phyloP scores from a whole-genome alignment of 1,284 basidiomycete species.

The Agroathelia rolfsii region DNA sequence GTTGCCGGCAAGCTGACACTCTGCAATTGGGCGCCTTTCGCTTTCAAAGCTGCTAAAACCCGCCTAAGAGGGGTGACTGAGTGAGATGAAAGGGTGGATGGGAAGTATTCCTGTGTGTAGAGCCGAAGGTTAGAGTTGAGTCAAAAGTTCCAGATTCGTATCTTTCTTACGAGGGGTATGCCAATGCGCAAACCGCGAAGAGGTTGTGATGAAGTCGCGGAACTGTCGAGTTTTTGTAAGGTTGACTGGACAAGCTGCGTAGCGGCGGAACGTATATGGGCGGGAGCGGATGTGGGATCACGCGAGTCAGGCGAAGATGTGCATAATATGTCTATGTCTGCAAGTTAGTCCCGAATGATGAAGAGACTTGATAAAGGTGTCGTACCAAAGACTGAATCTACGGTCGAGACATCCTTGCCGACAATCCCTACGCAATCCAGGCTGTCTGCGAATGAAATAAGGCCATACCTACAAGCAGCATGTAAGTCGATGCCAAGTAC shows the following conservation, averaged over 20 bases:
- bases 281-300: conserved; percentile 70
- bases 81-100: conserved; percentile 51
- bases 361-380: conserved; percentile 4
- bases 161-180: too few species aligned
- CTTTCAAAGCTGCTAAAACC: conserved; percentile 40
- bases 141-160: too few species aligned
- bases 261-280: conserved; percentile 29
- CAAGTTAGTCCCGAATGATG: neutral
- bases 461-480: conserved; percentile 78
- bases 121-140: too few species aligned
- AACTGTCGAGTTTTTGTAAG: conserved; percentile 7
- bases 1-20: conserved; percentile 77
- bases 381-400: conserved; percentile 57
- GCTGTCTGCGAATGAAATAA: conserved; percentile 90
- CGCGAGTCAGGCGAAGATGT: conserved; percentile 57
- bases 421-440: conserved; percentile 91
- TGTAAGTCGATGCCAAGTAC: too few species aligned
- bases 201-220: too few species aligned
- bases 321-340: too few species aligned
- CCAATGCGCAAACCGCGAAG: too few species aligned
- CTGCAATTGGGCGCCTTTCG: conserved; percentile 58
- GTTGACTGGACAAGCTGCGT: conserved; percentile 14
- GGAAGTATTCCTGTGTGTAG: conserved; percentile 66
- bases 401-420: conserved; percentile 40
- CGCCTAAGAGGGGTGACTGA: conserved; percentile 38